Conservation (phyloP, 2,329 filamentous ascomycete genomes). For the Pyrenochaeta sp. region DNA sequence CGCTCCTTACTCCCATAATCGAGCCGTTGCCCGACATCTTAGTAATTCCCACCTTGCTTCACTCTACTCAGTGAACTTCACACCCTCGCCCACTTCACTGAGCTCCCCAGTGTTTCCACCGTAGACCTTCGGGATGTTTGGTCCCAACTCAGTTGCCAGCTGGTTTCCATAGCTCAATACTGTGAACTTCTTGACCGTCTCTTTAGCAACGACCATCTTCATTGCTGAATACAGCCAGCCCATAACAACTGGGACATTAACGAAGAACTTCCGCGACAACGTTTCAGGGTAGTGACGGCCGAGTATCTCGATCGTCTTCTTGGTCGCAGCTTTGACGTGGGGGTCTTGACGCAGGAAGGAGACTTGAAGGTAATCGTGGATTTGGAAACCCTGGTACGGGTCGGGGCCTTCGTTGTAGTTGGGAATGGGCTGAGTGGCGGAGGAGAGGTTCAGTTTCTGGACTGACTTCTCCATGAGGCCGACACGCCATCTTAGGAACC, state of each 20-base stretch:
- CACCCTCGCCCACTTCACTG: constrained; percentile 53
- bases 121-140: constrained; percentile 76
- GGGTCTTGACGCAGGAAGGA: constrained; percentile 86
- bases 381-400: constrained; percentile 88
- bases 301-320: constrained; percentile 83
- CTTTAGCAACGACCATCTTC: constrained; percentile 57
- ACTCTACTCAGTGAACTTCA: constrained; percentile 42
- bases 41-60: not conserved
- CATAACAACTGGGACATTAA: constrained; percentile 93
- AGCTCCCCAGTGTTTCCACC: constrained; percentile 74
- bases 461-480: constrained; percentile 90
- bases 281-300: constrained; percentile 88
- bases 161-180: constrained; percentile 67
- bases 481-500: constrained; percentile 89
- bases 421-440: constrained; percentile 74
- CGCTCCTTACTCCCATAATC: not conserved
- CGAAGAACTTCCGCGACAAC: constrained; percentile 90
- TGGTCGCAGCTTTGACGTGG: constrained; percentile 76
- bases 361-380: constrained; percentile 91
- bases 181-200: constrained; percentile 60
- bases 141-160: constrained; percentile 71
- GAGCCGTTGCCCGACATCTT: not conserved
- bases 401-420: constrained; percentile 72
- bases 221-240: constrained; percentile 70
- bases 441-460: constrained; percentile 73